These are phyloP conservation scores for Ogataea paraovalis DNA, from an alignment of 805 yeast genomes.

Conservation along the genomic window DNA sequence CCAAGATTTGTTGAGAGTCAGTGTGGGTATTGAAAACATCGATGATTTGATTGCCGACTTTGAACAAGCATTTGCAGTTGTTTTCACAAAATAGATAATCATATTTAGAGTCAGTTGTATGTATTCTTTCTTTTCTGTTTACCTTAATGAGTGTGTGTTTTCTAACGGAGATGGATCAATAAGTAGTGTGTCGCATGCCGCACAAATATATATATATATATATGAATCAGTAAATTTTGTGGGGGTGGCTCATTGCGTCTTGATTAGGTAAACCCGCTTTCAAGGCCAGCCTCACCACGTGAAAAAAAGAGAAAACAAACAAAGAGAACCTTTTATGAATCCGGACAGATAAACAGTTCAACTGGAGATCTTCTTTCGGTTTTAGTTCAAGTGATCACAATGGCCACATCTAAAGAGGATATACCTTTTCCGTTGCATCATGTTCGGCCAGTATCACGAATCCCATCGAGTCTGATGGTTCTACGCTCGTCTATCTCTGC, in stretches of 20 bases:
- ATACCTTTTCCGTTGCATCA: constrained; percentile 13
- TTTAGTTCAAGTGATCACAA: background rate
- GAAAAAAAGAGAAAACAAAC: too few relatives aligned
- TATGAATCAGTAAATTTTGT: too few relatives aligned
- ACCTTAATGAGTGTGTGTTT: too few relatives aligned
- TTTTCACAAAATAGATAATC: constrained; percentile 31
- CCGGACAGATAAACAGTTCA: too few relatives aligned
- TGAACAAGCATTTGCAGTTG: constrained; percentile 74
- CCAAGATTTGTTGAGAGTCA: constrained; percentile 80
- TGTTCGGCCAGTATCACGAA: background rate
- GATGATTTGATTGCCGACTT: constrained; percentile 89
- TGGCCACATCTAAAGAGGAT: constrained; percentile 5
- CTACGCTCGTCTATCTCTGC: constrained; percentile 14
- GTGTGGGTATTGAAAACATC: constrained; percentile 87
- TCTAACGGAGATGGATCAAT: too few relatives aligned
- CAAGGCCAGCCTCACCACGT: too few relatives aligned
- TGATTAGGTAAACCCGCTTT: too few relatives aligned
- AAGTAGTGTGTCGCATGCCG: too few relatives aligned
- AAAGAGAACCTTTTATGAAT: too few relatives aligned
- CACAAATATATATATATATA: too few relatives aligned
- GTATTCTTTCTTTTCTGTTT: background rate
- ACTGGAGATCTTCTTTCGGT: background rate
- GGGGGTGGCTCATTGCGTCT: too few relatives aligned
- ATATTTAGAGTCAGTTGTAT: background rate
- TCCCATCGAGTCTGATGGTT: constrained; percentile 14